These are phyloP conservation scores for Podospora bellae-mahoneyi DNA, from an alignment of 495 filamentous ascomycete genomes.

Conservation along the genomic window DNA sequence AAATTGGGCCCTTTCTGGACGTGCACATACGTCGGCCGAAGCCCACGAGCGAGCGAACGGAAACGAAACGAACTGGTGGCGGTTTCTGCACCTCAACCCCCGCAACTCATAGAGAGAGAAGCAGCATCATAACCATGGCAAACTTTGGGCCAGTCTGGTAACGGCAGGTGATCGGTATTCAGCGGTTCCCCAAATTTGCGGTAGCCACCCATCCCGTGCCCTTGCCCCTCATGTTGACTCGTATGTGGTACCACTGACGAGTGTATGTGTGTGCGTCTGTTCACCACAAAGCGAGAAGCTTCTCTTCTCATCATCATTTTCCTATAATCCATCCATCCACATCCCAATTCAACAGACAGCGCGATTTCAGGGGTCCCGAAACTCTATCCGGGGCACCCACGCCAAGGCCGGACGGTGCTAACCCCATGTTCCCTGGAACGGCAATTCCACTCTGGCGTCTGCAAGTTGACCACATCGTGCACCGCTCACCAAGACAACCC, in stretches of 20 bases:
- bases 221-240: neutral
- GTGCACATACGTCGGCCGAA: neutral
- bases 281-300: neutral
- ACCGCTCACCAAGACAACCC: neutral
- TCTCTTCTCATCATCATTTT: neutral
- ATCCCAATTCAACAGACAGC: neutral
- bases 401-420: neutral
- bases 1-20: neutral
- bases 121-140: neutral
- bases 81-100: neutral
- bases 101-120: neutral
- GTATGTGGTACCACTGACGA: neutral
- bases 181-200: neutral
- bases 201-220: neutral
- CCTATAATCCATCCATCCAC: no score
- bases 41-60: neutral
- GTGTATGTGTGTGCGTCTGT: no score
- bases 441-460: neutral
- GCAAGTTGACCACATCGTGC: neutral
- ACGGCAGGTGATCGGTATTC: neutral
- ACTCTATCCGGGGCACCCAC: neutral
- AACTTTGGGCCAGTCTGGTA: neutral
- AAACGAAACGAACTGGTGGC: neutral
- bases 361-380: neutral
- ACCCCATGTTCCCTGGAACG: neutral